Evolutionary conservation across 768 basidiomycete species (phyloP), one percentile per base, ranked within the genome.

Genomic region (Boletus barrowsii): DNA sequence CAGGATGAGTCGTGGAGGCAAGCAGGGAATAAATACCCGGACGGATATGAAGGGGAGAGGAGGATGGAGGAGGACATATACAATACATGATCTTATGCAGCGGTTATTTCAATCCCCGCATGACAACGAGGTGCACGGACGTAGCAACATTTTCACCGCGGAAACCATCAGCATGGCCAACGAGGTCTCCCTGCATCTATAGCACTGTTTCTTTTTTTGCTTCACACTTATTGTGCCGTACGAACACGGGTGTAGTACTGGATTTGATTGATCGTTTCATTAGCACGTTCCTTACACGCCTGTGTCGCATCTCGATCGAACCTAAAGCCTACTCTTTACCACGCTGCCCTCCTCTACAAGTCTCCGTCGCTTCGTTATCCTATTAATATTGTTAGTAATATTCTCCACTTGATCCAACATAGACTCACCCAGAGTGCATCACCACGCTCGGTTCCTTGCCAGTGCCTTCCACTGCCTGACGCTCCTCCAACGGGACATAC

Each of bases 381-480:
- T 70, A 18, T 5, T 14, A 10, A 40, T 36, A 36, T 30, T 43
- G 40, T 64, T 43, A 62, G 46, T 3, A 42, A 33, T 8, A 18
- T 26, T 41, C 17, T 17, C 29, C 8, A 26, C 4, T 20, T 30
- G 29, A 30, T 36, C 47, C 35, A 24, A 29, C 29, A 47, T 17
- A 15, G 15, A 75, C 88, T 74, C 72, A 90, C 89, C 89, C 89
- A 47, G 88, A 90, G 69, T 91, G 90, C 51, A 74, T 70, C 40
- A 90, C 78, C 13, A 71, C 67, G 14, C 83, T 84, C 11, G 89
- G 88, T 22, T 80, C 83, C 62, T 82, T 77, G 67, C 74, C 79
- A 26, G 65, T 63, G 5, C 82, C 86, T 52, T 81, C 77, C 22
- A 84, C 81, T 11, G 75, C 70, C 44, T 60, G 45, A 35, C 93